Percentiles rank a stretch among this genome's conserved stretches.
These are phyloP conservation scores for Trichoderma koningiopsis DNA, from an alignment of 2,329 filamentous ascomycete genomes.

Conservation along the genomic window DNA sequence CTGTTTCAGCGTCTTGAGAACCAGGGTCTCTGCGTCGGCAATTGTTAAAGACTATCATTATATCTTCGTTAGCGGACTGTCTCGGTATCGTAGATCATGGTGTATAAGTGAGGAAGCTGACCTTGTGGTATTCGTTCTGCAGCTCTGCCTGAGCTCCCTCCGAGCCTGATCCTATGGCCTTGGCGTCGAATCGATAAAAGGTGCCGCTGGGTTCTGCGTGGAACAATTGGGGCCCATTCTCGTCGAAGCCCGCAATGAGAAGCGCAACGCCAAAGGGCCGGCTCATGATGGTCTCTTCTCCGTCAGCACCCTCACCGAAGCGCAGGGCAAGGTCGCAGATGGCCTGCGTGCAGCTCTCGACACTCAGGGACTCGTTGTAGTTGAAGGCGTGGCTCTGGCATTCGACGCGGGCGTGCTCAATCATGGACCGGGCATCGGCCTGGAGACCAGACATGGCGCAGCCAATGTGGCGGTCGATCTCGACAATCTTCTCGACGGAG, in stretches of 20 bases:
- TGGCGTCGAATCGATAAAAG: slow-evolving; percentile 98
- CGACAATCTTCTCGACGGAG: slow-evolving; percentile 99
- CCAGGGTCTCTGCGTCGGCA: slow-evolving; percentile 87
- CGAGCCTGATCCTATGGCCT: slow-evolving; percentile 95
- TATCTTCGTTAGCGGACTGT: slow-evolving; percentile 20
- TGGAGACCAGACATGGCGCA: slow-evolving; percentile 98
- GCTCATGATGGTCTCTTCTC: slow-evolving; percentile 98
- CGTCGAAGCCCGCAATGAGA: slow-evolving; percentile 94
- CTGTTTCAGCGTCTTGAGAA: slow-evolving; percentile 97
- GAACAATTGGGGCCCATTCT: slow-evolving; percentile 95
- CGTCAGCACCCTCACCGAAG: slow-evolving; percentile 96
- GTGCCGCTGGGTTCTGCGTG: slow-evolving; percentile 97
- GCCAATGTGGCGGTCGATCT: slow-evolving; percentile 98
- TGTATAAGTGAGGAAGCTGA: slow-evolving; percentile 35
- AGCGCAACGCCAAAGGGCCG: slow-evolving; percentile 95
- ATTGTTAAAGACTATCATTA: slow-evolving; percentile 75
- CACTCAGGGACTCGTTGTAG: slow-evolving; percentile 91
- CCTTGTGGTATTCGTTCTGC: slow-evolving; percentile 98
- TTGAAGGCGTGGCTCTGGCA: slow-evolving; percentile 97
- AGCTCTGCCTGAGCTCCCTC: slow-evolving; percentile 97
- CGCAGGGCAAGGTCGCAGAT: slow-evolving; percentile 96
- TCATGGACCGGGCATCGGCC: slow-evolving; percentile 95
- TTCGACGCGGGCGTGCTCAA: slow-evolving; percentile 97
- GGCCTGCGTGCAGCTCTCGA: slow-evolving; percentile 97
- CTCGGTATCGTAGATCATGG: not conserved